Percentiles rank a stretch among this genome's conserved stretches.
phyloP scores from a whole-genome alignment of 495 filamentous ascomycete genomes.

The Penicillium turbatum region DNA sequence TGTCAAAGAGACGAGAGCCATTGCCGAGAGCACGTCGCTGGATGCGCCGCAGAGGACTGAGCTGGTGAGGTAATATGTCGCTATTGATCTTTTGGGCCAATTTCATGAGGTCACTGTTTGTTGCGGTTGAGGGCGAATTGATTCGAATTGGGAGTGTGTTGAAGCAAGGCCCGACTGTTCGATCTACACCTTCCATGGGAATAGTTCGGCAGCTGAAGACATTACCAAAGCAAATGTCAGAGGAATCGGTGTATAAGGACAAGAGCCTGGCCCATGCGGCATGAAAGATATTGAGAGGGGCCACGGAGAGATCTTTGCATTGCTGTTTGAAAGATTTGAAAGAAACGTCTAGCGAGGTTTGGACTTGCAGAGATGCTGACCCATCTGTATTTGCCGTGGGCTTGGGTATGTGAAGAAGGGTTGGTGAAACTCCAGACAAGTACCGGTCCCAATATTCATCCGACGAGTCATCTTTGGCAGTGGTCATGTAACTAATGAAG shows the following conservation, averaged over 20 bases:
- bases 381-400: conserved; percentile 4
- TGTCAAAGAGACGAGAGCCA: conserved; percentile 61
- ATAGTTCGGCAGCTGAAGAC: conserved; percentile 70
- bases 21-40: conserved; percentile 46
- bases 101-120: conserved; percentile 49
- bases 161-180: conserved; percentile 76
- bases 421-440: conserved; percentile 47
- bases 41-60: conserved; percentile 59
- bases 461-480: conserved; percentile 28
- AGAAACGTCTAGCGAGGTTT: conserved; percentile 20
- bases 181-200: conserved; percentile 57
- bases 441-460: conserved; percentile 60
- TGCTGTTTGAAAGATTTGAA: conserved; percentile 43
- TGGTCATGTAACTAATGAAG: conserved; percentile 47
- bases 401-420: conserved; percentile 28
- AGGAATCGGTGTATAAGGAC: conserved; percentile 42
- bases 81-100: conserved; percentile 54
- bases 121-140: conserved; percentile 35
- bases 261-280: conserved; percentile 63
- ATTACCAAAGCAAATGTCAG: conserved; percentile 78
- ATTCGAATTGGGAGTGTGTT: conserved; percentile 73
- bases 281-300: conserved; percentile 62
- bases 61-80: conserved; percentile 57
- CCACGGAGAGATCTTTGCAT: conserved; percentile 50
- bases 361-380: conserved; percentile 19